Conservation (phyloP, 1,284 basidiomycete genomes). For the Moesziomyces sp. region DNA sequence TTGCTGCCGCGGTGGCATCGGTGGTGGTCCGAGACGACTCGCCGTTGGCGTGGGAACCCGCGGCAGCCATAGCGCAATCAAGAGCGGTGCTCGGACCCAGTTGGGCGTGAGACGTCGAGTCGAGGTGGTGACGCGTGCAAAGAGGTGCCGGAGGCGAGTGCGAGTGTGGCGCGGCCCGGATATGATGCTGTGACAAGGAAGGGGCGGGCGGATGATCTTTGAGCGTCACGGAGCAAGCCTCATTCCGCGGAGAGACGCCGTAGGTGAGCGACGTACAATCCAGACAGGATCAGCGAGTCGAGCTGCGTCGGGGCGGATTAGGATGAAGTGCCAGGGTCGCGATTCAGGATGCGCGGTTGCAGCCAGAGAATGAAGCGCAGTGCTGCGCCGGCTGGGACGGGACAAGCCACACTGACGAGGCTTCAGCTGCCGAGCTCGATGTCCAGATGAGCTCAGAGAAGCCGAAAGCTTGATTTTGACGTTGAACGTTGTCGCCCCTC, state of each 20-base stretch:
- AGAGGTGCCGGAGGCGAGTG: background rate
- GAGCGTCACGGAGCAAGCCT: background rate
- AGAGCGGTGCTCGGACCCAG: background rate
- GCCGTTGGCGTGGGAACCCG: conserved; percentile 12
- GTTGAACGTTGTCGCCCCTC: background rate
- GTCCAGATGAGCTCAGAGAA: background rate
- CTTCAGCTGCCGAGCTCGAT: background rate
- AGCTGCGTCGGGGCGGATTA: background rate
- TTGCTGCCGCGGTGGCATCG: conserved; percentile 4
- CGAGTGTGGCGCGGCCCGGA: background rate
- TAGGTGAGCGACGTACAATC: background rate
- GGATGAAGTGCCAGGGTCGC: too few relatives aligned
- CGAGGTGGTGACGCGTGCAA: too few relatives aligned
- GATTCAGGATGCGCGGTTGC: too few relatives aligned
- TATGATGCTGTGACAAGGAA: background rate
- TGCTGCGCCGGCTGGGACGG: background rate
- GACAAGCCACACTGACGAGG: background rate
- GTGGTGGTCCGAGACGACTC: conserved; percentile 20
- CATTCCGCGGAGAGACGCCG: background rate
- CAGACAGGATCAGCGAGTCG: background rate
- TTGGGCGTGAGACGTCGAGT: background rate
- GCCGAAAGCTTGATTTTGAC: background rate
- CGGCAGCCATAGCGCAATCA: conserved; percentile 2
- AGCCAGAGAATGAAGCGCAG: too few relatives aligned
- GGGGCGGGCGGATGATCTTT: background rate